phyloP scores from a whole-genome alignment of 1,139 yeast genomes.

The Diutina sp. region DNA sequence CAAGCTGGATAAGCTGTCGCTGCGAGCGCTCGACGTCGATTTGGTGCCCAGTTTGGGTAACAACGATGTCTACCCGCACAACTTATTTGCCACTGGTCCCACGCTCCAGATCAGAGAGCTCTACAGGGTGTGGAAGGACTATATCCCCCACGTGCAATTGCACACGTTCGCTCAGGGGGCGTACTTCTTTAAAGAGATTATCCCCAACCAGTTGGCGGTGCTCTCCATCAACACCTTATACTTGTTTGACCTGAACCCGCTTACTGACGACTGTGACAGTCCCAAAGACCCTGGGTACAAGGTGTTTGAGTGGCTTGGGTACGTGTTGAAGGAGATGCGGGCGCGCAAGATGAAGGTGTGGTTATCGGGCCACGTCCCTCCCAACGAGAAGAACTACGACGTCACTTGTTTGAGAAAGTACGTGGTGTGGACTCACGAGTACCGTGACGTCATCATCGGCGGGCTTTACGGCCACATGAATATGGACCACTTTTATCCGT shows the following conservation, averaged over 20 bases:
- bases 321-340: conserved; percentile 59
- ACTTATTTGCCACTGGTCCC: conserved; percentile 74
- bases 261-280: conserved; percentile 68
- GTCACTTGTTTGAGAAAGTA: conserved; percentile 59
- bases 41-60: conserved; percentile 67
- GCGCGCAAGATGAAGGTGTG: conserved; percentile 72
- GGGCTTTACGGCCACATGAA: conserved; percentile 86
- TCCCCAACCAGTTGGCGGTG: conserved; percentile 67
- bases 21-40: conserved; percentile 17
- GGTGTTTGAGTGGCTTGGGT: conserved; percentile 67
- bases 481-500: conserved; percentile 69
- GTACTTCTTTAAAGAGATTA: conserved; percentile 60
- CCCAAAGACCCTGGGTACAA: conserved; percentile 70
- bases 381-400: conserved; percentile 66
- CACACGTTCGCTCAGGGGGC: conserved; percentile 68
- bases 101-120: conserved; percentile 72
- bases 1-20: conserved; percentile 26
- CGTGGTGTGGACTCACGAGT: conserved; percentile 68
- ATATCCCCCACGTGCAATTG: conserved; percentile 67
- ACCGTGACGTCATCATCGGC: conserved; percentile 71
- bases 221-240: conserved; percentile 69
- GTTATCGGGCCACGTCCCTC: conserved; percentile 84
- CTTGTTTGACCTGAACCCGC: conserved; percentile 62
- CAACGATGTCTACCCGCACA: conserved; percentile 84
- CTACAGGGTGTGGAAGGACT: conserved; percentile 58